phyloP scores from a whole-genome alignment of 305 asterid species.

The Fraxinus platypoda region DNA sequence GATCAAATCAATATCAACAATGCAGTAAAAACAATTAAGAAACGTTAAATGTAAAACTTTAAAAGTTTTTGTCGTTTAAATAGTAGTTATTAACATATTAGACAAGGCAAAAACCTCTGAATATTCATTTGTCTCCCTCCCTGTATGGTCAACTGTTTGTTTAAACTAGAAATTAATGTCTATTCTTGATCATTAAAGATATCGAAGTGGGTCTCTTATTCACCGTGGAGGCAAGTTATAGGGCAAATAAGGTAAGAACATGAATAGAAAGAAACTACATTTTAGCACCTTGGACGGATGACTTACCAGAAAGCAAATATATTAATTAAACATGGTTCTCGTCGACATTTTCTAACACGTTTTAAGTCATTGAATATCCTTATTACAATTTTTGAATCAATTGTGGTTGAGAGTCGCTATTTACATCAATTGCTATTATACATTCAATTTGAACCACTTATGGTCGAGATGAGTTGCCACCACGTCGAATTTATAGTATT shows the following conservation, averaged over 20 bases:
- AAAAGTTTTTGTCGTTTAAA: not conserved
- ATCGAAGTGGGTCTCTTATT: not conserved
- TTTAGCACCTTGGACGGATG: not conserved
- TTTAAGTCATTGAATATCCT: not conserved
- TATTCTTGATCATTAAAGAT: not conserved
- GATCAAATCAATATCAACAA: not conserved
- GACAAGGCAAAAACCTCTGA: not conserved
- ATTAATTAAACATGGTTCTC: not conserved
- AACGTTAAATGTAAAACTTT: not conserved
- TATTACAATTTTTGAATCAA: not conserved
- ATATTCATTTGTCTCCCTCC: not conserved
- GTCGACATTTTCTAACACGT: not conserved
- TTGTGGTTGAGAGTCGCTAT: too few relatives aligned
- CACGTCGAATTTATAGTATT: conserved; percentile 27
- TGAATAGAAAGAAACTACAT: not conserved
- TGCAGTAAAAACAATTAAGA: not conserved
- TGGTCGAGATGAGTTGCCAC: conserved; percentile 22
- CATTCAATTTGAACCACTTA: conserved; percentile 35
- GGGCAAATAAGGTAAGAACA: not conserved
- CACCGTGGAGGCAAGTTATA: not conserved
- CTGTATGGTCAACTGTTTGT: not conserved
- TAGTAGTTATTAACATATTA: not conserved
- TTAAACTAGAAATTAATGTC: not conserved
- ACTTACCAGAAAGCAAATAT: not conserved
- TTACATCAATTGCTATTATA: not conserved